Conservation (phyloP, 169 alveolate species). For the Neospora caninum region DNA sequence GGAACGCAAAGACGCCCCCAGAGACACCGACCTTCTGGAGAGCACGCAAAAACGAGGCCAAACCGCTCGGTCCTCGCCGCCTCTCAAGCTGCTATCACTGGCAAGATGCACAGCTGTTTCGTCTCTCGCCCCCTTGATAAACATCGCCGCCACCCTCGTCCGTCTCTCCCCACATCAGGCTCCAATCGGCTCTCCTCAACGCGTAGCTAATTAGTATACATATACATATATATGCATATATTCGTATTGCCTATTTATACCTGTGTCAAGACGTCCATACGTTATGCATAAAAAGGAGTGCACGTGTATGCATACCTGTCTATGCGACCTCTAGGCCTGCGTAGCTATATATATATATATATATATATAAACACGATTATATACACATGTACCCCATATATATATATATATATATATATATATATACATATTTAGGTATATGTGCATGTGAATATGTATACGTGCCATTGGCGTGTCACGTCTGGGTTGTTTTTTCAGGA, state of each 20-base stretch:
- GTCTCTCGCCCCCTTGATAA: constrained; percentile 1
- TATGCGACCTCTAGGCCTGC: too few relatives aligned
- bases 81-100: constrained; percentile 22
- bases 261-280: too few relatives aligned
- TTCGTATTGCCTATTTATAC: too few relatives aligned
- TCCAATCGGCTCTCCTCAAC: neutral
- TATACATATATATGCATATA: too few relatives aligned
- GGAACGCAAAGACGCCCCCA: neutral
- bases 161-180: neutral
- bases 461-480: neutral
- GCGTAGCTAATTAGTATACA: neutral
- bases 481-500: constrained; percentile 4
- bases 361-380: neutral
- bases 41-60: neutral
- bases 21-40: neutral
- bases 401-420: too few relatives aligned
- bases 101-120: constrained; percentile 2
- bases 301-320: too few relatives aligned
- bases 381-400: too few relatives aligned
- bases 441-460: neutral
- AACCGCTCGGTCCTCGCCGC: neutral
- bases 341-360: too few relatives aligned
- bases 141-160: neutral
- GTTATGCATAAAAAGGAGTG: too few relatives aligned
- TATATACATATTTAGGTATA: neutral